Evolutionary conservation across 352 stramenopile genomes (phyloP).

Genomic region (Phytophthora megakarya): DNA sequence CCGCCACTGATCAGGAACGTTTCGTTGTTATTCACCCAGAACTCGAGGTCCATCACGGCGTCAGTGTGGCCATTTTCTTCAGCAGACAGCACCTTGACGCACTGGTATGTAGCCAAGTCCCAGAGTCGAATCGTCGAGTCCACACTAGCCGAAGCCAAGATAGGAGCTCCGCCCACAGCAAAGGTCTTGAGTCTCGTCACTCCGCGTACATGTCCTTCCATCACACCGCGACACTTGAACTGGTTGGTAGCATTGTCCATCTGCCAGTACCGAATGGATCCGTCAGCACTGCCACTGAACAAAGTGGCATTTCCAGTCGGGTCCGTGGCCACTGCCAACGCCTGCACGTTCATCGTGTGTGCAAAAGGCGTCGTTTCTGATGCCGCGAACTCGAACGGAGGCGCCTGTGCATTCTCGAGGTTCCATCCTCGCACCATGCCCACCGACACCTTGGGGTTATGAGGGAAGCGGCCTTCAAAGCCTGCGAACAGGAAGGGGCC

Average conservation of each 20-base stretch:
- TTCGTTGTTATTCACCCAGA: slow-evolving; percentile 86
- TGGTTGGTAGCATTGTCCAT: slow-evolving; percentile 65
- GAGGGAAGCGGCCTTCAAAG: slow-evolving; percentile 71
- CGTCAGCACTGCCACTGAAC: slow-evolving; percentile 78
- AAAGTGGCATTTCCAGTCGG: slow-evolving; percentile 66
- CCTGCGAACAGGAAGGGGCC: slow-evolving; percentile 82
- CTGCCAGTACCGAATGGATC: slow-evolving; percentile 83
- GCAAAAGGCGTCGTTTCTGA: slow-evolving; percentile 78
- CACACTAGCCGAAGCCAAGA: slow-evolving; percentile 82
- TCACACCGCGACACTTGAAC: slow-evolving; percentile 77
- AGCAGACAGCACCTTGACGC: slow-evolving; percentile 72
- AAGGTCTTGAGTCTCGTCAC: slow-evolving; percentile 87
- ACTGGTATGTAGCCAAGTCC: slow-evolving; percentile 84
- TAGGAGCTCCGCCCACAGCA: slow-evolving; percentile 60
- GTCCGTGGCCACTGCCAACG: slow-evolving; percentile 76
- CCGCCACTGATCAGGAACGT: slow-evolving; percentile 87
- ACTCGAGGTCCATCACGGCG: slow-evolving; percentile 85
- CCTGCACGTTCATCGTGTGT: slow-evolving; percentile 75
- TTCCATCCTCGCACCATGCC: slow-evolving; percentile 86
- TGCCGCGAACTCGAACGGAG: slow-evolving; percentile 66
- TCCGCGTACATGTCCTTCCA: slow-evolving; percentile 80
- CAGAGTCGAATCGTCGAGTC: slow-evolving; percentile 84
- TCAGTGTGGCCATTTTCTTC: slow-evolving; percentile 82
- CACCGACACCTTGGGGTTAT: slow-evolving; percentile 59
- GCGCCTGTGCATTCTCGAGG: slow-evolving; percentile 67